Base-by-base conservation (phyloP, 805 yeast genomes). In the Kuraishia piskuri region DNA sequence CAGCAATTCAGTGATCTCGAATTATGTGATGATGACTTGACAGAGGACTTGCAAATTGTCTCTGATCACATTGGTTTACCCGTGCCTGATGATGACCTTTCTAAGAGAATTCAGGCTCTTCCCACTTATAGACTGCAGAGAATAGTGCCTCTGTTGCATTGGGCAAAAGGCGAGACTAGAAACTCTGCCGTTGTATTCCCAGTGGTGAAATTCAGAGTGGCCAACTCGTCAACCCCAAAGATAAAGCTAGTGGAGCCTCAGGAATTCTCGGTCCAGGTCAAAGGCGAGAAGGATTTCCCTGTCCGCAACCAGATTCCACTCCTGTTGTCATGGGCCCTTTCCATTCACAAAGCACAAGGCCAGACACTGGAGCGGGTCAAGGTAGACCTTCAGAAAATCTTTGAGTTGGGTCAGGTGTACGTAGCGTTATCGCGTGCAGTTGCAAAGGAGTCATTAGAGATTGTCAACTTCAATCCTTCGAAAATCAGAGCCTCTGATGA, bases 331-430 rank as follows among this genome's bases (percentile, higher is more conserved):
- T 94, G 98, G 97, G 90, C 99, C 0, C 68, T 94, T 48, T 90
- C 97, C 0, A 91, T 94, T 48, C 99, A 94, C 65, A 92, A 94
- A 69, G 84, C 97, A 0, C 99, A 92, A 66, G 99, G 99, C 0
- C 91, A 92, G 68, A 88, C 98, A 0, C 68, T 90, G 48, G 83
- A 85, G 3, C 75, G 79, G 53, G 90, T 88, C 3, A 78, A 78
- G 57, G 96, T 92, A 5, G 96, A 94, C 65, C 74, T 92, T 56
- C 73, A 77, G 40, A 75, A 76, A 53, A 82, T 87, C 1, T 92
- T 92, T 68, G 98, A 91, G 63, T 83, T 81, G 52, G 99, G 99
- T 0, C 99, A 94, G 66, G 95, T 96, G 0, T 94, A 94, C 64
- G 99, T 94, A 26, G 99, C 98, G 0, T 71, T 94, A 31, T 88